Percentiles rank a stretch among this genome's conserved stretches.
These are phyloP conservation scores for Hypoxylon sp. DNA, from an alignment of 2,329 filamentous ascomycete species.

Conservation along the genomic window DNA sequence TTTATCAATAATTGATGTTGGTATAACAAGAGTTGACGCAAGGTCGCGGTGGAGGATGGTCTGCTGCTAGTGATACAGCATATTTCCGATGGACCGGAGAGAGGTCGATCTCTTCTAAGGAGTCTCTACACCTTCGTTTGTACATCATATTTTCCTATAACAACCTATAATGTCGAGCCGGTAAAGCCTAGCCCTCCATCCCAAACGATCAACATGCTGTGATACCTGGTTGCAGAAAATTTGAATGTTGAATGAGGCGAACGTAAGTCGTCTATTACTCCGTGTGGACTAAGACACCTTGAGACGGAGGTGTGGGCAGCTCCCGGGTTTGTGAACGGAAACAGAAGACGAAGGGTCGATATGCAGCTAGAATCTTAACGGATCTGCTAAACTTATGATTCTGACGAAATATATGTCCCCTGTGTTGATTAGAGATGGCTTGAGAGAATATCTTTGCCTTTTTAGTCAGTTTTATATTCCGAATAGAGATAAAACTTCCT, in stretches of 20 bases:
- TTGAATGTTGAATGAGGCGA: not conserved
- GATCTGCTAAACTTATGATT: not conserved
- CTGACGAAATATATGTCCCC: not conserved
- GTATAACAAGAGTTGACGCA: not conserved
- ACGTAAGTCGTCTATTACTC: not conserved
- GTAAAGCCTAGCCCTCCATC: not conserved
- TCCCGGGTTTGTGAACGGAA: not conserved
- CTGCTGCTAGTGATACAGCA: not conserved
- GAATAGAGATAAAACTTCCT: too few relatives aligned
- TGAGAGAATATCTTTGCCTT: too few relatives aligned
- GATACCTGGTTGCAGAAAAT: not conserved
- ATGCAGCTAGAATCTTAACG: not conserved
- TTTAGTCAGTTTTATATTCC: too few relatives aligned
- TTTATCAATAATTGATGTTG: not conserved
- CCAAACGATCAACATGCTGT: not conserved
- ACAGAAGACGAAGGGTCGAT: not conserved
- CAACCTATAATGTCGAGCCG: not conserved
- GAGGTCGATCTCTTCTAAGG: not conserved
- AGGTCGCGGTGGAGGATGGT: not conserved
- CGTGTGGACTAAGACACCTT: not conserved
- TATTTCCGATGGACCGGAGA: too few relatives aligned
- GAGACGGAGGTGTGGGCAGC: not conserved
- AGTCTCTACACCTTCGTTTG: not conserved
- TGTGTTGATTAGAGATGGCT: not conserved
- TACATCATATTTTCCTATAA: too few relatives aligned